Percentiles rank a stretch among this genome's conserved stretches.
These are phyloP conservation scores for Dovyalis caffra DNA, from an alignment of 345 rosid species.

Conservation along the genomic window DNA sequence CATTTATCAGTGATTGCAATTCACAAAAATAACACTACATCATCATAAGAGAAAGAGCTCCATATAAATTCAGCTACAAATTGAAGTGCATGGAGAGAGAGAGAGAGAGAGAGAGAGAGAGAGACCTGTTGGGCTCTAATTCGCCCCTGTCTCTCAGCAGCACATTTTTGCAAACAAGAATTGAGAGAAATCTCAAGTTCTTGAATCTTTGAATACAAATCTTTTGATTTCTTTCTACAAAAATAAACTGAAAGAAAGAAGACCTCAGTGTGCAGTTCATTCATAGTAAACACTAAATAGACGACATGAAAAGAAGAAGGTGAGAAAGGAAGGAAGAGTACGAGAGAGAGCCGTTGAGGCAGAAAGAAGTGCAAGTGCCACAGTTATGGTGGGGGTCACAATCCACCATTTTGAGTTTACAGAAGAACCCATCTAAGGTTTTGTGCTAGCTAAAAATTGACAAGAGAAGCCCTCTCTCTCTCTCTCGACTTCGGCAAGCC, in stretches of 20 bases:
- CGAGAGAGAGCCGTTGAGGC: conserved; percentile 39
- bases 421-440: conserved; percentile 5
- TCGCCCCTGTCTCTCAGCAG: conserved; percentile 89
- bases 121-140: conserved; percentile 82
- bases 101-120: background rate
- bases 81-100: background rate
- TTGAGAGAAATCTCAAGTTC: conserved; percentile 63
- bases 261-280: background rate
- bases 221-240: conserved; percentile 42
- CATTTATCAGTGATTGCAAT: background rate
- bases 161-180: conserved; percentile 55
- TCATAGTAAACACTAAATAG: background rate
- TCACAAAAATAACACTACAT: background rate
- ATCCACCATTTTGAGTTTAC: conserved; percentile 21
- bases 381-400: conserved; percentile 9
- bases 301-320: background rate
- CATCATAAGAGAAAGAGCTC: background rate
- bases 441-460: too few species aligned
- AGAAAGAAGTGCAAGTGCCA: conserved; percentile 33
- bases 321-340: too few species aligned
- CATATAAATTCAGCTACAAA: too few species aligned
- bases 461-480: too few species aligned
- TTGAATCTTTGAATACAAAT: conserved; percentile 33
- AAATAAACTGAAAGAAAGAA: conserved; percentile 40
- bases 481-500: background rate